Percentiles rank a stretch among this genome's conserved stretches.
Evolutionary conservation across 805 yeast species (phyloP).

Genomic region (Metschnikowia cubensis): DNA sequence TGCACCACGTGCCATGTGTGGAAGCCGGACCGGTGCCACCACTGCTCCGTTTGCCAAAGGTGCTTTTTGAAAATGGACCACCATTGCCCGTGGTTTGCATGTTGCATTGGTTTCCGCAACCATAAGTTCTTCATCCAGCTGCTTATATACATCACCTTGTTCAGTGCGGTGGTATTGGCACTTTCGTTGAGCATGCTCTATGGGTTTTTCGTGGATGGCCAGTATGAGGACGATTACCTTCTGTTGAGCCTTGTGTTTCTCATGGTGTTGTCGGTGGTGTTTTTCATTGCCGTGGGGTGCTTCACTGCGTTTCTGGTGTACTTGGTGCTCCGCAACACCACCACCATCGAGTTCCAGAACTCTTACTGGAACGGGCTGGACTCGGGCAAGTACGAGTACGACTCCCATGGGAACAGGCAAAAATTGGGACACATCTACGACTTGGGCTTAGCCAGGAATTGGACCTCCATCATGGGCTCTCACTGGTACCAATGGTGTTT

Average conservation of each 20-base stretch:
- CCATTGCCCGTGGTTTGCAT: constrained; percentile 87
- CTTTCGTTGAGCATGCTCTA: constrained; percentile 43
- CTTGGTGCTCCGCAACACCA: constrained; percentile 58
- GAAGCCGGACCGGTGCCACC: constrained; percentile 61
- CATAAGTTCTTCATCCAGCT: constrained; percentile 79
- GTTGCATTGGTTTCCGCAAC: constrained; percentile 79
- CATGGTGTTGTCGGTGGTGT: constrained; percentile 55
- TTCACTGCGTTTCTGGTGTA: constrained; percentile 58
- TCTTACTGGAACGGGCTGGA: constrained; percentile 44
- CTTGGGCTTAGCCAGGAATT: constrained; percentile 60
- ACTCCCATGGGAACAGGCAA: constrained; percentile 37
- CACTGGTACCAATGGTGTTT: constrained; percentile 64
- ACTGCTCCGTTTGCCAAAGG: constrained; percentile 46
- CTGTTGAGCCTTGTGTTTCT: constrained; percentile 60
- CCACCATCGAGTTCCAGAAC: constrained; percentile 79
- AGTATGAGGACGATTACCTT: constrained; percentile 39
- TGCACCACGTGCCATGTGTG: constrained; percentile 51
- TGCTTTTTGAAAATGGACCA: constrained; percentile 56
- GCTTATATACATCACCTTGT: constrained; percentile 50
- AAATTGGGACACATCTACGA: constrained; percentile 69
- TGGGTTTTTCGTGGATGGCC: constrained; percentile 42
- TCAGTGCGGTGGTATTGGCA: constrained; percentile 39
- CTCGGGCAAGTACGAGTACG: constrained; percentile 30
- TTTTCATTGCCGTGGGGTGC: constrained; percentile 37
- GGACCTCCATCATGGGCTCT: constrained; percentile 71